Evolutionary conservation across 2,329 filamentous ascomycete species (phyloP).

Genomic region (Boeremia lycopersici): DNA sequence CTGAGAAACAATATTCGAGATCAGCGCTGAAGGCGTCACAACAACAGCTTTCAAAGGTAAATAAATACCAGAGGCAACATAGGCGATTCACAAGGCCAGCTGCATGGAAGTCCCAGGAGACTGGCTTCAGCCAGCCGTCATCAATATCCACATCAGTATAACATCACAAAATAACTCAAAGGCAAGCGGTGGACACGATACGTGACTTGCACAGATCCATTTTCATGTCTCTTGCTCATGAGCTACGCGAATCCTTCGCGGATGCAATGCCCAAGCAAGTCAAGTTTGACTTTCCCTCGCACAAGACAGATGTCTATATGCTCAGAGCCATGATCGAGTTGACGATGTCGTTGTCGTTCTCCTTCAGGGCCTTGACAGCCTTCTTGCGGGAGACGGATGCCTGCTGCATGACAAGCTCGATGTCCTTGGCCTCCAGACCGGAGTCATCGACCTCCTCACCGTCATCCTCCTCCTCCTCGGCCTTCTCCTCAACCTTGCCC

Average conservation of each 20-base stretch:
- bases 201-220: conserved; percentile 29
- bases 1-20: no score
- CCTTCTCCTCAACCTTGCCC: conserved; percentile 68
- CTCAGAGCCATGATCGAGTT: conserved; percentile 98
- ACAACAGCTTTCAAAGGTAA: neutral
- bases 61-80: neutral
- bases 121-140: neutral
- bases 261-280: conserved; percentile 21
- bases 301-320: conserved; percentile 50
- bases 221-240: conserved; percentile 36
- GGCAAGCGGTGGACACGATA: neutral
- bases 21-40: neutral
- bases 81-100: neutral
- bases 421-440: conserved; percentile 98
- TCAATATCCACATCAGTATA: neutral
- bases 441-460: conserved; percentile 94
- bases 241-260: conserved; percentile 17
- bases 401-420: conserved; percentile 98
- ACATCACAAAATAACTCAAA: neutral
- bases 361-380: conserved; percentile 96
- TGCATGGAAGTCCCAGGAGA: neutral
- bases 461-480: conserved; percentile 81
- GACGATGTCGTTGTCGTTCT: conserved; percentile 99
- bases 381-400: conserved; percentile 97
- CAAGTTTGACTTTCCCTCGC: conserved; percentile 18